phyloP scores from a whole-genome alignment of 73 alveolate species.

The Urostyla sp. region DNA sequence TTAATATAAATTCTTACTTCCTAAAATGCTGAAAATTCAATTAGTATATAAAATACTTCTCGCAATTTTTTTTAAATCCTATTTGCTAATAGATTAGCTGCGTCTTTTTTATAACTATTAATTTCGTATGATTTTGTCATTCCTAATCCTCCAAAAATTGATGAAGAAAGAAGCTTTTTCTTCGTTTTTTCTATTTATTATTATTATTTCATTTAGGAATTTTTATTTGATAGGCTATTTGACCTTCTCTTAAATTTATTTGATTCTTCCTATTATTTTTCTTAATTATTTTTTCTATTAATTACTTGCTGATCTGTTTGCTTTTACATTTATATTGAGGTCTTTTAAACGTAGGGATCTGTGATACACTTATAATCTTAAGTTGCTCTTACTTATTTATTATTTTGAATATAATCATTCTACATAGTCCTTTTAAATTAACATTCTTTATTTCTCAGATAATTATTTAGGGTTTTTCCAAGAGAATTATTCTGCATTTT shows the following conservation, averaged over 20 bases:
- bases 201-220: neutral
- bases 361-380: slow-evolving; percentile 12
- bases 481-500: neutral
- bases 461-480: slow-evolving; percentile 14
- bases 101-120: slow-evolving; percentile 20
- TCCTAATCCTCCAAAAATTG: slow-evolving; percentile 37
- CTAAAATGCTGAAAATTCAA: slow-evolving; percentile 45
- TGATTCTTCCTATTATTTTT: neutral
- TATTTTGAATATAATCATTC: slow-evolving; percentile 1
- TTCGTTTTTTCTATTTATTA: neutral
- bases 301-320: neutral
- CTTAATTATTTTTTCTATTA: neutral
- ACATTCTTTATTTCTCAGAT: slow-evolving; percentile 4
- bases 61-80: slow-evolving; percentile 17
- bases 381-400: neutral
- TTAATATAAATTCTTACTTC: slow-evolving; percentile 12
- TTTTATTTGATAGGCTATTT: neutral
- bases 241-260: slow-evolving; percentile 35
- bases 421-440: neutral
- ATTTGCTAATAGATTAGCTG: slow-evolving; percentile 22
- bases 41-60: neutral
- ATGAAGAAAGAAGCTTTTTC: neutral
- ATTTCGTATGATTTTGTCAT: slow-evolving; percentile 7
- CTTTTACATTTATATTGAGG: neutral
- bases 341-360: slow-evolving; percentile 10